These are phyloP conservation scores for Lactarius hengduanensis DNA, from an alignment of 768 basidiomycete genomes.

Conservation along the genomic window DNA sequence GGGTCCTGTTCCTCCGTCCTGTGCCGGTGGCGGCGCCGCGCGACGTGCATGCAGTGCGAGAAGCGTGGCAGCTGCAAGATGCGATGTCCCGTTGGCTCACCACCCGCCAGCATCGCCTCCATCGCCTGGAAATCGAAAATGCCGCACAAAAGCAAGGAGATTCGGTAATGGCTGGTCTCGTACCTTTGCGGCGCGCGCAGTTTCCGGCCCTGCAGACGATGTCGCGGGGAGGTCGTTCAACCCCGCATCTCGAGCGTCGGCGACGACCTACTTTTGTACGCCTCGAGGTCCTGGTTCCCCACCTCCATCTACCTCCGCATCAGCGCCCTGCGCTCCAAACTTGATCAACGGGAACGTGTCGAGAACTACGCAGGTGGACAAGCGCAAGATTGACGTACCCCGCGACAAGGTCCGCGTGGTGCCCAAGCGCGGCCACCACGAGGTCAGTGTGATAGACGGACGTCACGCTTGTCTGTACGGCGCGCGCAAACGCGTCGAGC, in stretches of 20 bases:
- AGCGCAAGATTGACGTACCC: constrained; percentile 59
- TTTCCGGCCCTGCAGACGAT: neutral
- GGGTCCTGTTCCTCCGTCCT: constrained; percentile 30
- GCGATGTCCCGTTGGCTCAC: constrained; percentile 25
- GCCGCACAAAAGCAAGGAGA: neutral
- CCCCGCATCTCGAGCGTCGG: constrained; percentile 1
- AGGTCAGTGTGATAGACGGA: constrained; percentile 63
- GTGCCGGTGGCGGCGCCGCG: constrained; percentile 31
- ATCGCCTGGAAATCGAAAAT: constrained; percentile 33
- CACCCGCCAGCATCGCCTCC: constrained; percentile 34
- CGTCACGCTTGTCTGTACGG: constrained; percentile 55
- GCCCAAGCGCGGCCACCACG: constrained; percentile 89
- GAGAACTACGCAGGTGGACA: constrained; percentile 44
- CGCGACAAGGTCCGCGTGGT: constrained; percentile 62
- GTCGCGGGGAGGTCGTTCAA: neutral
- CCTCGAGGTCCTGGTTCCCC: constrained; percentile 24
- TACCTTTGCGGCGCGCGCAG: constrained; percentile 42
- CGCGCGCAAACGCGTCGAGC: constrained; percentile 46
- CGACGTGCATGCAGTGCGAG: constrained; percentile 37
- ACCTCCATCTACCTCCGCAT: constrained; percentile 29
- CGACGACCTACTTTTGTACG: constrained; percentile 2
- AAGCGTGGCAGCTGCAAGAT: constrained; percentile 33
- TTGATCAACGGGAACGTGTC: too few relatives aligned
- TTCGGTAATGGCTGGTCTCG: constrained; percentile 23
- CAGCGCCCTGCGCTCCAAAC: neutral